These are phyloP conservation scores for Oemleria cerasiformis DNA, from an alignment of 306 rosid genomes.

Conservation along the genomic window DNA sequence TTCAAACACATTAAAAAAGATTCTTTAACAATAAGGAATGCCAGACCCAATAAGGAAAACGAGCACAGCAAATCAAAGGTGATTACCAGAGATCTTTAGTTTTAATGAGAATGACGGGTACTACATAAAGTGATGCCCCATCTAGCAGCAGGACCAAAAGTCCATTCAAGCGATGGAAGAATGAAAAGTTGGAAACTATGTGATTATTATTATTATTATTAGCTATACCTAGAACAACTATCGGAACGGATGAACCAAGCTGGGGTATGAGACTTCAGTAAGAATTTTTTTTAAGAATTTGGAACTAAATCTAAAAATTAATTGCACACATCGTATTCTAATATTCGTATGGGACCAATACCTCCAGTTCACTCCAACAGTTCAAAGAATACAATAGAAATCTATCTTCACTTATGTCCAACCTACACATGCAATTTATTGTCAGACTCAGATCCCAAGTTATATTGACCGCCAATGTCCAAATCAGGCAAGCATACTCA, in stretches of 20 bases:
- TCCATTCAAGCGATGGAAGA: not conserved
- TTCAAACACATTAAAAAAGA: too few relatives aligned
- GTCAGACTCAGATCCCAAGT: not conserved
- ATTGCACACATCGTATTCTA: not conserved
- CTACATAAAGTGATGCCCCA: not conserved
- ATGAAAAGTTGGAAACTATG: not conserved
- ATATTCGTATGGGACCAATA: conserved; percentile 23
- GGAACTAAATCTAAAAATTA: not conserved
- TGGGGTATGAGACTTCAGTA: not conserved
- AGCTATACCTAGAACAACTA: not conserved
- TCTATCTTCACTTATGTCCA: conserved; percentile 58
- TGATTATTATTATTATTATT: not conserved
- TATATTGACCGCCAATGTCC: not conserved
- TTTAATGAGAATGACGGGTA: not conserved
- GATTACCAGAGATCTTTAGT: not conserved
- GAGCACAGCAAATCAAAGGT: not conserved
- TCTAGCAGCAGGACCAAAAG: not conserved
- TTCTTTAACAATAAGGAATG: too few relatives aligned
- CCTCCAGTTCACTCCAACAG: conserved; percentile 58
- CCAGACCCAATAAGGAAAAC: not conserved
- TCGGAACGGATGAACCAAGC: not conserved
- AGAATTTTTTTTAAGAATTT: not conserved
- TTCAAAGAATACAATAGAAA: conserved; percentile 58
- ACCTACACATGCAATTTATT: conserved; percentile 38
- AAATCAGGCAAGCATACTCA: not conserved